phyloP scores from a whole-genome alignment of 352 stramenopile genomes.

The Globisporangium cederbergense region DNA sequence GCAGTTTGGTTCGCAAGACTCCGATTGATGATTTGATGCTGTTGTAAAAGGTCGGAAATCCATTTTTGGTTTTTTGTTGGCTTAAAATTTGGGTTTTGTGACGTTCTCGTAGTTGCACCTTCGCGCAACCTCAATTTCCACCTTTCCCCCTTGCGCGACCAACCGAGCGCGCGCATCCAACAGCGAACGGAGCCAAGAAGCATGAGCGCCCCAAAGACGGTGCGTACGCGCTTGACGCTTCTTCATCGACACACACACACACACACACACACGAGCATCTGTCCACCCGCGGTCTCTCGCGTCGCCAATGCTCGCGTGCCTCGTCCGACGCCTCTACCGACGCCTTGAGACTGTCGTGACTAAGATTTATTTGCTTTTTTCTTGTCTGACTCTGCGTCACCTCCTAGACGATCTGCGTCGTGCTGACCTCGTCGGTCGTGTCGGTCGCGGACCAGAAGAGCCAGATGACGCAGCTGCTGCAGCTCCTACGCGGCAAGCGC shows the following conservation, averaged over 20 bases:
- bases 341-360: not conserved
- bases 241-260: not conserved
- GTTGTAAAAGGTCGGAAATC: no score
- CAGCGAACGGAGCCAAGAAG: not conserved
- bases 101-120: no score
- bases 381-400: not conserved
- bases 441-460: slow-evolving; percentile 77
- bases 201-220: slow-evolving; percentile 7
- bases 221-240: not conserved
- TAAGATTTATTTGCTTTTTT: not conserved
- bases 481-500: slow-evolving; percentile 68
- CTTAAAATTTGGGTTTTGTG: no score
- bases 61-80: no score
- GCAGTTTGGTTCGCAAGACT: no score
- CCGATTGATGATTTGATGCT: no score
- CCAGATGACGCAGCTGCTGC: slow-evolving; percentile 65
- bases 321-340: not conserved
- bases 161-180: no score
- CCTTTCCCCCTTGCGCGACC: no score
- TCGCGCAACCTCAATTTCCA: no score
- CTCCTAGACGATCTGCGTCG: slow-evolving; percentile 41
- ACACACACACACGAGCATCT: no score
- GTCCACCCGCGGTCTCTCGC: not conserved
- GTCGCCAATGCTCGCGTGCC: not conserved
- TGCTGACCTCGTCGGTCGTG: slow-evolving; percentile 75